These are phyloP conservation scores for Orbilia ellipsospora DNA, from an alignment of 2,329 filamentous ascomycete genomes.

Conservation along the genomic window DNA sequence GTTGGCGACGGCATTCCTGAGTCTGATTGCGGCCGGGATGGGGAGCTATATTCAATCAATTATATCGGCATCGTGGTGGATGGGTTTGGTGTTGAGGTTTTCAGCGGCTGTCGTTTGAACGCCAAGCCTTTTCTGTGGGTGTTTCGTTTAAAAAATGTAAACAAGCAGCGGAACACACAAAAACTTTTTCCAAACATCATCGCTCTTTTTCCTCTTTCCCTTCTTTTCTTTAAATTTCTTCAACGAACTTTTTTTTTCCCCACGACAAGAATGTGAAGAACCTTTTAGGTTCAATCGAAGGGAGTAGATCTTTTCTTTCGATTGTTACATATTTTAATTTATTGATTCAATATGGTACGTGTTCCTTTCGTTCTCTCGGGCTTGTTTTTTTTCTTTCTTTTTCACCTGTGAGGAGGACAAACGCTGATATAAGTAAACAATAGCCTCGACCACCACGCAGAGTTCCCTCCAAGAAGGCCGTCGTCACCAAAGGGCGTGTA, in stretches of 20 bases:
- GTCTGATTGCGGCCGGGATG: neutral
- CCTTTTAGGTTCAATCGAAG: constrained; percentile 23
- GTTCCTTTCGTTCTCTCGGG: neutral
- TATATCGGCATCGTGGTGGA: constrained; percentile 14
- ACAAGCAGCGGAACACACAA: constrained; percentile 38
- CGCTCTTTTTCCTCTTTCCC: constrained; percentile 16
- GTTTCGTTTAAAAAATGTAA: constrained; percentile 40
- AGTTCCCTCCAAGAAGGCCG: constrained; percentile 49
- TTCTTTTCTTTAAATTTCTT: neutral
- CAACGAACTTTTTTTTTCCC: constrained; percentile 12
- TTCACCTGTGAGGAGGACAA: neutral
- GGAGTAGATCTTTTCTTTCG: constrained; percentile 41
- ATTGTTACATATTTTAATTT: constrained; percentile 24
- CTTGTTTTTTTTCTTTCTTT: neutral
- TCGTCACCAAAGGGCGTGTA: constrained; percentile 41
- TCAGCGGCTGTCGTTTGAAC: constrained; percentile 15
- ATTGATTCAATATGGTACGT: constrained; percentile 43
- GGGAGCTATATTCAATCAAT: neutral
- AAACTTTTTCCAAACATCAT: constrained; percentile 42
- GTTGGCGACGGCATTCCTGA: constrained; percentile 56
- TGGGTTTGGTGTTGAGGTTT: constrained; percentile 15
- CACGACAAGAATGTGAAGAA: constrained; percentile 36
- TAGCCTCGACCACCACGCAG: constrained; percentile 54
- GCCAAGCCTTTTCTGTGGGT: constrained; percentile 32
- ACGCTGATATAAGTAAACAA: neutral